These are phyloP conservation scores for Yarrowia yakushimensis DNA, from an alignment of 805 yeast species.

Conservation along the genomic window DNA sequence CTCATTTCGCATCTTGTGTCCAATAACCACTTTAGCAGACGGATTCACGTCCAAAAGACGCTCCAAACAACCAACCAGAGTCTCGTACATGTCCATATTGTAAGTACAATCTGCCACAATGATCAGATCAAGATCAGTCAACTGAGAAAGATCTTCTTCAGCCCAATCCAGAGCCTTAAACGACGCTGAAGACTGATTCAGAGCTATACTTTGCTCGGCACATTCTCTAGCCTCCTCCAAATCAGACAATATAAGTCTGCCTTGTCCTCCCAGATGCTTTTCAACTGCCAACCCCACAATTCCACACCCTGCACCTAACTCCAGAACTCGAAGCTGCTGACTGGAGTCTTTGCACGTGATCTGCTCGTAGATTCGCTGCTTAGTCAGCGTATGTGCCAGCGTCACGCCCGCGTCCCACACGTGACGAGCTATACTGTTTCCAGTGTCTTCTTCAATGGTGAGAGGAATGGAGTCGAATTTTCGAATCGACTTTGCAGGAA, in stretches of 20 bases:
- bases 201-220: slow-evolving; percentile 37
- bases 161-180: slow-evolving; percentile 44
- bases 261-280: slow-evolving; percentile 28
- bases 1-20: slow-evolving; percentile 37
- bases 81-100: slow-evolving; percentile 42
- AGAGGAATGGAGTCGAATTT: slow-evolving; percentile 6
- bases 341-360: neutral
- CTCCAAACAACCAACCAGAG: slow-evolving; percentile 37
- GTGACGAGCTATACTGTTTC: slow-evolving; percentile 44
- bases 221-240: slow-evolving; percentile 42
- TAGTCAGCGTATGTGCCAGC: slow-evolving; percentile 25
- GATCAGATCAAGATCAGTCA: slow-evolving; percentile 36
- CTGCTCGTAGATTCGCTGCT: neutral
- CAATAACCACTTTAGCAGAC: slow-evolving; percentile 33
- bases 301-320: slow-evolving; percentile 47
- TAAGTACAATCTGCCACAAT: slow-evolving; percentile 45
- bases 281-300: slow-evolving; percentile 39
- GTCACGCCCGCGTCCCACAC: slow-evolving; percentile 44
- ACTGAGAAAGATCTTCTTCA: slow-evolving; percentile 26
- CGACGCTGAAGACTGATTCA: slow-evolving; percentile 30
- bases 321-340: slow-evolving; percentile 31
- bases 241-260: slow-evolving; percentile 39
- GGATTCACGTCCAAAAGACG: neutral
- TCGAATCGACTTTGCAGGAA: neutral
- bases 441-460: slow-evolving; percentile 40